Conservation (phyloP, 768 basidiomycete species). For the Tylopilus vinaceipallidus region DNA sequence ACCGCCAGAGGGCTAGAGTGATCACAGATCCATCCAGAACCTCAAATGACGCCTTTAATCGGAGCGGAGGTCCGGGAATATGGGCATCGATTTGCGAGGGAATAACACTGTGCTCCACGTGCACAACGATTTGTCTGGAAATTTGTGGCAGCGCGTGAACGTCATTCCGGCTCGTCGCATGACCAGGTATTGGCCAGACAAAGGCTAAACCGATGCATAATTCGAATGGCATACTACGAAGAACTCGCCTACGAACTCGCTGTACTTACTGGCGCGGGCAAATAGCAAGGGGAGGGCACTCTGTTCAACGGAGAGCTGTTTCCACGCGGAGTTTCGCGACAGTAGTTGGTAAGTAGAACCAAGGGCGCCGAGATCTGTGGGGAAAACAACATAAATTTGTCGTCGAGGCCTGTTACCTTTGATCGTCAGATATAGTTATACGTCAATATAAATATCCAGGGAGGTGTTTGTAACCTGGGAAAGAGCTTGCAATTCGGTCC, state of each 20-base stretch:
- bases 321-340: neutral
- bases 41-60: conserved; percentile 6
- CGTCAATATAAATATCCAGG: neutral
- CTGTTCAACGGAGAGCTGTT: neutral
- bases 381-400: conserved; percentile 1
- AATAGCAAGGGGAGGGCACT: neutral
- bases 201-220: neutral
- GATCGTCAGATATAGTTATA: conserved; percentile 1
- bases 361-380: neutral
- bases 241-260: neutral
- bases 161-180: neutral
- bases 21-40: neutral
- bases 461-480: no score
- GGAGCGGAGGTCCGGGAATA: neutral
- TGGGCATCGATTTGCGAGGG: conserved; percentile 5
- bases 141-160: conserved; percentile 11
- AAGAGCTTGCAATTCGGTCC: no score
- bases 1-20: neutral
- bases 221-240: neutral
- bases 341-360: neutral
- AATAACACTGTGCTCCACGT: conserved; percentile 11
- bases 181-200: neutral
- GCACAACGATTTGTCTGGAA: neutral
- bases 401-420: neutral
- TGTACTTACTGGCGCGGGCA: neutral